Conservation (phyloP, 257 asterid species). For the Nicotiana knightiana region DNA sequence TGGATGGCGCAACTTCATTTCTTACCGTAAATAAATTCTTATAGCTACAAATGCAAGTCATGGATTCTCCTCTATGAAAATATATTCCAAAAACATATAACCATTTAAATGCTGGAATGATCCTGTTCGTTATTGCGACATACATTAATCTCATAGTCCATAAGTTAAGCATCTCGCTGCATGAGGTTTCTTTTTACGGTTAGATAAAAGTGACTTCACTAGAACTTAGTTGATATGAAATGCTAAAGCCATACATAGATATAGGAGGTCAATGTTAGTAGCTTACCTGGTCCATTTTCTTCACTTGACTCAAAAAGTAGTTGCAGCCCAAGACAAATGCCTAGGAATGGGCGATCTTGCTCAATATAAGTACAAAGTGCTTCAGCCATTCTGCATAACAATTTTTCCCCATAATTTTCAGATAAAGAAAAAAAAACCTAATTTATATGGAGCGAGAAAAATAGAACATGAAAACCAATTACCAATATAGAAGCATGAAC, state of each 20-base stretch:
- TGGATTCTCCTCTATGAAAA: not conserved
- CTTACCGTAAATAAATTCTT: not conserved
- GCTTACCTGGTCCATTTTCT: slow-evolving; percentile 88
- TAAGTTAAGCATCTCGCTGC: not conserved
- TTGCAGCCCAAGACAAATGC: slow-evolving; percentile 97
- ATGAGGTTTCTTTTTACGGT: not conserved
- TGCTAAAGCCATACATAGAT: not conserved
- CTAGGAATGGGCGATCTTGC: slow-evolving; percentile 94
- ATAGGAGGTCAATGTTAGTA: not conserved
- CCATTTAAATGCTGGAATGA: slow-evolving; percentile 1
- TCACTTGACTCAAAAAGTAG: slow-evolving; percentile 93
- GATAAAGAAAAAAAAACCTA: not conserved
- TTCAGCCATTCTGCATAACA: slow-evolving; percentile 63
- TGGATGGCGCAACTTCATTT: not conserved
- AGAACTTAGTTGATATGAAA: not conserved
- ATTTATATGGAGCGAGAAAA: not conserved
- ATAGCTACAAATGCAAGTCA: not conserved
- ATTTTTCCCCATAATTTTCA: slow-evolving; percentile 6
- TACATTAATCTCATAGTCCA: not conserved
- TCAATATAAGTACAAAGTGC: slow-evolving; percentile 75
- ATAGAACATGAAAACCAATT: not conserved
- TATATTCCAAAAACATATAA: not conserved
- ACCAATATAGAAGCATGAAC: not conserved
- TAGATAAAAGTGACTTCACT: not conserved
- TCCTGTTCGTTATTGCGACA: not conserved